Evolutionary conservation across 1,139 yeast genomes (phyloP).

Genomic region (Martiniozyma asiatica): DNA sequence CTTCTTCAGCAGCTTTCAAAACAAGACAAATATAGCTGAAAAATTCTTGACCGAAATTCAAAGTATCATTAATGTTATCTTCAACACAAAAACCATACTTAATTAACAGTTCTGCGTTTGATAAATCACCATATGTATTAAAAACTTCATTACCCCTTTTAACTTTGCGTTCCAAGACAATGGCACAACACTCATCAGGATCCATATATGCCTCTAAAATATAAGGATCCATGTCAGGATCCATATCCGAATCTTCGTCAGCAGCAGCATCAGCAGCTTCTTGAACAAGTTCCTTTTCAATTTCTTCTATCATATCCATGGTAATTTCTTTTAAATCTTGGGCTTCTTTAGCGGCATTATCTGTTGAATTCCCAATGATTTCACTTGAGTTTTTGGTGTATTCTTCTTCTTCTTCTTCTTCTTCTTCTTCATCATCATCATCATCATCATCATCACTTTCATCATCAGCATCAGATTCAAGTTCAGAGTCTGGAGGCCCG

Average conservation of each 20-base stretch:
- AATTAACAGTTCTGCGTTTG: slow-evolving; percentile 55
- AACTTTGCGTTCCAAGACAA: slow-evolving; percentile 32
- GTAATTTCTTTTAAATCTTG: slow-evolving; percentile 26
- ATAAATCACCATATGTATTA: slow-evolving; percentile 67
- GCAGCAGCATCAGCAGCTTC: slow-evolving; percentile 23
- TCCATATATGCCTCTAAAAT: slow-evolving; percentile 16
- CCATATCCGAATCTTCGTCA: slow-evolving; percentile 7
- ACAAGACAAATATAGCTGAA: slow-evolving; percentile 4
- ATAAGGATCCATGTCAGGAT: slow-evolving; percentile 5
- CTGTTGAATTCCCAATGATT: slow-evolving; percentile 6
- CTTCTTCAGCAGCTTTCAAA: neutral
- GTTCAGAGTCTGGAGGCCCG: slow-evolving; percentile 22
- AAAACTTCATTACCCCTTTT: slow-evolving; percentile 45
- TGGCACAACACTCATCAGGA: slow-evolving; percentile 45
- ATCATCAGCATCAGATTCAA: slow-evolving; percentile 20
- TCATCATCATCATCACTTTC: slow-evolving; percentile 22
- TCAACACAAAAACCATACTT: slow-evolving; percentile 63
- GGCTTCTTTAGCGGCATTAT: slow-evolving; percentile 16
- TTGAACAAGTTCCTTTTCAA: slow-evolving; percentile 24
- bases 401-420: slow-evolving; percentile 16
- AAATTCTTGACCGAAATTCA: slow-evolving; percentile 46
- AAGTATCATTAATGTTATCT: slow-evolving; percentile 45
- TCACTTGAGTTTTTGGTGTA: slow-evolving; percentile 14
- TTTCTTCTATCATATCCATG: slow-evolving; percentile 25
- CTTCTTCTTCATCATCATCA: slow-evolving; percentile 18